Base-by-base conservation (phyloP, 371 early-diverging fungal genomes). In the Mucor ambiguus region DNA sequence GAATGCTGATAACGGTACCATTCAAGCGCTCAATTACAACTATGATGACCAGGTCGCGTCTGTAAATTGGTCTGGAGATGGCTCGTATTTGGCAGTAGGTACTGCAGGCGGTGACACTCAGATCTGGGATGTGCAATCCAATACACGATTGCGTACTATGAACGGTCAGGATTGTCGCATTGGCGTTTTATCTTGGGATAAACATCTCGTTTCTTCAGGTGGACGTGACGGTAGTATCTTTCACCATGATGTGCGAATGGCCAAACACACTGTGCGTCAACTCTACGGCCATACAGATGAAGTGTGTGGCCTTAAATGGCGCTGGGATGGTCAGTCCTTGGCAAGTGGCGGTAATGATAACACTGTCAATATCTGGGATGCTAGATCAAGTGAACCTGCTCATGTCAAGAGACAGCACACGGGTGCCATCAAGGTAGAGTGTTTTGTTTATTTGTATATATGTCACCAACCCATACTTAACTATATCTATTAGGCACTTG, bases 261-360 rank as follows among this genome's bases (percentile, higher is more conserved):
- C 90, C 1, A 80, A 90, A 43, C 93, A 95, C 72, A 89, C 91
- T 58, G 80, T 87, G 0, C 83, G 85, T 2, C 89, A 88, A 71
- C 76, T 96, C 9, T 33, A 74, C 12, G 87, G 82, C 1, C 98
- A 97, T 77, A 80, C 83, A 26, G 84, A 82, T 29, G 96, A 96
- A 68, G 95, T 97, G 6, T 99, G 99, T 78, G 99, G 99, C 16
- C 81, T 99, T 29, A 85, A 88, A 58, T 99, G 99, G 99, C 84
- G 93, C 35, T 67, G 82, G 4, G 98, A 96, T 76, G 96, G 96
- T 4, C 77, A 72, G 10, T 79, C 90, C 52, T 83, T 99, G 18
- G 99, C 99, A 2, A 94, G 93, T 76, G 99, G 99, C 12, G 96
- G 98, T 4, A 99, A 99, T 78, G 99, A 99, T 72, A 98, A 98